Evolutionary conservation across 352 stramenopile species (phyloP), one percentile per base, ranked within the genome.

Genomic region (Pythium biforme): DNA sequence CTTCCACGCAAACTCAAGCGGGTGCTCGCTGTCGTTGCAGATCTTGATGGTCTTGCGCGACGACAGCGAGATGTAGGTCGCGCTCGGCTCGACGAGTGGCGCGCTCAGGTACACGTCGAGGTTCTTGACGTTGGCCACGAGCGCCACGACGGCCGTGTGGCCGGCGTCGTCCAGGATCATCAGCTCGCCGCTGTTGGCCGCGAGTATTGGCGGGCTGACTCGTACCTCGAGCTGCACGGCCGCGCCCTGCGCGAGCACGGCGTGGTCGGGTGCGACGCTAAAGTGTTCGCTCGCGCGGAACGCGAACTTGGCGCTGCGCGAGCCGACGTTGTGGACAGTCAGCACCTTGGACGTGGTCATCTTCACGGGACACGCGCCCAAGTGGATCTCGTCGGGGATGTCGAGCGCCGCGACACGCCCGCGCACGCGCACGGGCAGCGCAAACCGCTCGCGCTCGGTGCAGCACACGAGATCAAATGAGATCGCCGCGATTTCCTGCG

Each of bases 371-470:
- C 86, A 97, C 20, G 77, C 45, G 10, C 91, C 89, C 27, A 98
- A 95, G 22, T 83, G 68, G 31, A 98, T 74, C 40, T 94, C 72
- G 64, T 98, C 93, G 0, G 94, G 89, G 54, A 98, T 86, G 60
- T 93, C 84, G 23, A 98, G 70, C n/a, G 77, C 86, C 7, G 93
- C 84, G 50, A 84, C 85, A 1, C 78, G 78, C 0, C 95, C 95
- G 25, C 87, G 72, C 10, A 93, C 92, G 23, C 78, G 83, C 26
- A 98, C 73, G 15, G 94, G 93, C 6, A 98, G 71, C 29, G 97
- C 39, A 59, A 98, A 98, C n/a, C 92, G 94, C 69, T 98, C 94
- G 19, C 95, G 79, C 68, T 98, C 94, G 1, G 95, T 98, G 55
- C 77, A 85, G 64, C 91, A 97, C n/a, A 98, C 77, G 33, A 98